Base-by-base conservation (phyloP, 176 grass and related monocot genomes). In the Eremochloa ophiuroides region DNA sequence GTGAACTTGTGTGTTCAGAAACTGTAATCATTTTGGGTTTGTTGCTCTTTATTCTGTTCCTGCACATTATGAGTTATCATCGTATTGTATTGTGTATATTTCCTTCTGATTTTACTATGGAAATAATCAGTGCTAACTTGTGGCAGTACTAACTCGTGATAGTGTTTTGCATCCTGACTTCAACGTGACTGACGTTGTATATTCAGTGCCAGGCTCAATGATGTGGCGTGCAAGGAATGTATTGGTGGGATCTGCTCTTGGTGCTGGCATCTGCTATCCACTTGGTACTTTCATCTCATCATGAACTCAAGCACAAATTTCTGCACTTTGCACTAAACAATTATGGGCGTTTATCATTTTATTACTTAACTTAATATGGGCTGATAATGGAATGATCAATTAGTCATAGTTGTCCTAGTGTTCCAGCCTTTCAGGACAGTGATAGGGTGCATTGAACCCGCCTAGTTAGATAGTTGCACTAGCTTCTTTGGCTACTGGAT, bases 201-300 rank as follows among this genome's bases (percentile, higher is more conserved):
- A 43, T 82, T 89, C 50, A 99, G 96, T 93, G 87, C 96, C 91
- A 81, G 93, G 96, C 29, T 95, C 93, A 66, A 48, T 83, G 14
- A 83, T 84, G 87, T 98, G 93, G 96, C 90, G 86, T 73, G 93
- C 93, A 38, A 95, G 93, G 81, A 95, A 95, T 82, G 86, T 91
- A 66, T 81, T 98, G 50, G 86, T 95, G 41, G 90, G 90, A 84
- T 93, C 93, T 74, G 86, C 80, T 82, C 84, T 95, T 31, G 91
- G 93, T 88, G 93, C 93, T 86, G 96, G 86, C 93, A 80, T 98
- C 60, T 93, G 93, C 83, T 95, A 93, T 76, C 93, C 93, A 69
- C 82, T 95, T 66, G 93, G 93, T 98, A 98, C 37, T 55, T 67
- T 62, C 74, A 72, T 76, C 55, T 73, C 67, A 58, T 80, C 18